Percentiles rank a stretch among this genome's conserved stretches.
Evolutionary conservation across 2,329 filamentous ascomycete species (phyloP).

Genomic region (Biscogniauxia mediterranea): DNA sequence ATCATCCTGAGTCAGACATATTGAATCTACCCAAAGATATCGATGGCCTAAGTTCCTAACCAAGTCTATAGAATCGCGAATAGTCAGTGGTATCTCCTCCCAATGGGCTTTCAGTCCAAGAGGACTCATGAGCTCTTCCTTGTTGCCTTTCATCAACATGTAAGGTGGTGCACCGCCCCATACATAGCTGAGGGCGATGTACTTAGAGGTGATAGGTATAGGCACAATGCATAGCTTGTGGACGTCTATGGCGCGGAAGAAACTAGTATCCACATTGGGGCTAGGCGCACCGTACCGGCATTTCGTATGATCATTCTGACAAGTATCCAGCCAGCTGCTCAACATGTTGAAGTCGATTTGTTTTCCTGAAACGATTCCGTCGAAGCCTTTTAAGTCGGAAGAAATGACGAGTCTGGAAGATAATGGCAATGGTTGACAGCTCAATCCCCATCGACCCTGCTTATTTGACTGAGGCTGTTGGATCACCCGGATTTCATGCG

Average conservation of each 20-base stretch:
- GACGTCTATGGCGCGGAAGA: constrained; percentile 21
- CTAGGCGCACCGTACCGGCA: constrained; percentile 12
- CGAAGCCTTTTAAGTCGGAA: constrained; percentile 17
- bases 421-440: constrained; percentile 17
- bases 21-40: constrained; percentile 20
- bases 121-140: constrained; percentile 17
- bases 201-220: constrained; percentile 15
- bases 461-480: constrained; percentile 7
- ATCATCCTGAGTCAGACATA: constrained; percentile 22
- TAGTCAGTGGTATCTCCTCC: constrained; percentile 16
- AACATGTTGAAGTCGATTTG: constrained; percentile 19
- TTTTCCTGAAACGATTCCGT: constrained; percentile 6
- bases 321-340: constrained; percentile 15
- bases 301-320: constrained; percentile 12
- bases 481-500: constrained; percentile 17
- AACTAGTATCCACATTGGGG: constrained; percentile 16
- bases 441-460: constrained; percentile 7
- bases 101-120: constrained; percentile 16
- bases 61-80: constrained; percentile 19
- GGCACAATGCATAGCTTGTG: constrained; percentile 17
- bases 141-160: constrained; percentile 16
- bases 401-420: constrained; percentile 15
- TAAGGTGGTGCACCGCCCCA: constrained; percentile 18
- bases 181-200: constrained; percentile 20
- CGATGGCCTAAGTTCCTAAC: constrained; percentile 14